A percentile compares a stretch with the other conserved stretches of the same genome.
These are phyloP conservation scores for Hypoxylon lienhwacheense DNA, from an alignment of 495 filamentous ascomycete genomes.

Conservation along the genomic window DNA sequence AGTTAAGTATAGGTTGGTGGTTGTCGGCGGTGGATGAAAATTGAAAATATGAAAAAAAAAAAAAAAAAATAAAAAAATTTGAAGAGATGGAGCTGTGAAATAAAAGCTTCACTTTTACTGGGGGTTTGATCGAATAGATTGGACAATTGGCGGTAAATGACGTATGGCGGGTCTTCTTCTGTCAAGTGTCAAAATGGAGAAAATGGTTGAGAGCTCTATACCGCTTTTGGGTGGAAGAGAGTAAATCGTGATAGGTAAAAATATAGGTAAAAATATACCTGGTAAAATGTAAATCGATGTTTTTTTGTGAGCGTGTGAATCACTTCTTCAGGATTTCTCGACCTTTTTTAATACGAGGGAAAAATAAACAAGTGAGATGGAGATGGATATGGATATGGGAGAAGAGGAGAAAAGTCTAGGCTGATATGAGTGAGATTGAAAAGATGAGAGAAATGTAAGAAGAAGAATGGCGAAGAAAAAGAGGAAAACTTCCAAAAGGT, in stretches of 20 bases:
- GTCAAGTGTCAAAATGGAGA: too few species aligned
- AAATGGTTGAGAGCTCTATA: conserved; percentile 35
- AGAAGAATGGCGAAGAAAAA: conserved; percentile 11
- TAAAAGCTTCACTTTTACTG: conserved; percentile 24
- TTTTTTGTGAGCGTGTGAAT: too few species aligned
- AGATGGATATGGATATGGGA: not conserved
- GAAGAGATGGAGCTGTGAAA: not conserved
- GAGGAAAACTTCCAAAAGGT: conserved; percentile 34
- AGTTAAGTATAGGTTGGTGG: not conserved
- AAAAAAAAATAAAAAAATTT: too few species aligned
- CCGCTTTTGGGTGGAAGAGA: conserved; percentile 16
- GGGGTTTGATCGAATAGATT: conserved; percentile 19
- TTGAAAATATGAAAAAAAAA: too few species aligned
- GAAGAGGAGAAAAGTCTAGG: conserved; percentile 17
- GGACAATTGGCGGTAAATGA: conserved; percentile 27
- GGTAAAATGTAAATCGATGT: too few species aligned
- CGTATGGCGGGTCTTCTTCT: conserved; percentile 24
- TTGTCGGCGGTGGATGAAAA: conserved; percentile 2
- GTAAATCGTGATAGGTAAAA: too few species aligned
- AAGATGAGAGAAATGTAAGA: conserved; percentile 10
- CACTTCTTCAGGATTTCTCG: too few species aligned
- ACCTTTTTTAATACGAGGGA: too few species aligned
- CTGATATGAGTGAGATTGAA: conserved; percentile 15
- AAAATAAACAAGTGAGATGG: too few species aligned
- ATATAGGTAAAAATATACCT: too few species aligned